Base-by-base conservation (phyloP, 1,284 basidiomycete species). In the Trichosporon sp. region DNA sequence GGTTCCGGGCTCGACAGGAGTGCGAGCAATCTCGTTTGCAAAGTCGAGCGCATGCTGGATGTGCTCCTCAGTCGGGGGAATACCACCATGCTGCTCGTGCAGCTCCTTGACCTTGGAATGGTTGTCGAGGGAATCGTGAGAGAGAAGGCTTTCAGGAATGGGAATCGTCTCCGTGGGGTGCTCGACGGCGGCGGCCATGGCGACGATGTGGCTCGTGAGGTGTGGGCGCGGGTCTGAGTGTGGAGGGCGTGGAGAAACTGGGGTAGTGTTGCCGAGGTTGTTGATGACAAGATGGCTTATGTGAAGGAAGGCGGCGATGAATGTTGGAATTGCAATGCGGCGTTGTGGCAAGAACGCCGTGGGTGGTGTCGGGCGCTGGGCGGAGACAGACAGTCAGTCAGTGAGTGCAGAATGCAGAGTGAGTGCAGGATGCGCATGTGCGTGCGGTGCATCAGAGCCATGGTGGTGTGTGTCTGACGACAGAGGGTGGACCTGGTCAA, bases 101-200 rank as follows among this genome's bases (percentile, higher is more conserved):
- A 65, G 34, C 9, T 34, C 25, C 9, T 33, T 40, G 40, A 67
- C 29, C 2, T 32, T 9, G 4, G 63, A 59, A 58, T 67, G 63
- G 21, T 61, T 40, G 21, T 54, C 31, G 49, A 68, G 23, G 21
- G 46, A 27, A 2, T 59, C 59, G 61, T 68, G 66, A 3, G 57
- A 32, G 32, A 65, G 61, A 29, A 68, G 66, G 36, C 62, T 57
- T 32, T 37, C 34, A 16, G 66, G 66, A 57, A 68, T 65, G 8
- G 66, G 60, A 36, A 64, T 46, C 23, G 61, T 33, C 25, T 31
- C 25, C 10, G 40, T 33, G 58, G 44, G 44, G 40, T 29, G 14
- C 13, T n/a, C 21, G 33, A 54, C 25, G 49, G 49, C 31, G 49
- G 57, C 57, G 57, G 57, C 57, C 57, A 58, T 58, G 32, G 16